Percentiles rank a stretch among this genome's conserved stretches.
Conservation (phyloP, 2,329 filamentous ascomycete genomes). For the Zymoseptoria tritici region DNA sequence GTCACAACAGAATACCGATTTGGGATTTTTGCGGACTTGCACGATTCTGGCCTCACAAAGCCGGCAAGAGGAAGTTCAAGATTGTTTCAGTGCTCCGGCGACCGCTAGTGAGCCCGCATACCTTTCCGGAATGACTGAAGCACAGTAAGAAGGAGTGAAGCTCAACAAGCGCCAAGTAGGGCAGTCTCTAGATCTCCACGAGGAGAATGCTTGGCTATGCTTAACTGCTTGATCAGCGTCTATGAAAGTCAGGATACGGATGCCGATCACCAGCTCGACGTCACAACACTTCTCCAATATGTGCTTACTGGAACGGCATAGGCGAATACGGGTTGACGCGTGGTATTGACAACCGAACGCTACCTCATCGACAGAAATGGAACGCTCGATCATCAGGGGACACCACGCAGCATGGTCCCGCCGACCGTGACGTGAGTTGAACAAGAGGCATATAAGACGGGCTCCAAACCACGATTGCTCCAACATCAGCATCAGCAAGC, state of each 20-base stretch:
- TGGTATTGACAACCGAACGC: not conserved
- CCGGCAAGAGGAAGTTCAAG: not conserved
- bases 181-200: no score
- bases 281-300: not conserved
- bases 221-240: not conserved
- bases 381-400: not conserved
- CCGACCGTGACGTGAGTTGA: not conserved
- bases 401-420: not conserved
- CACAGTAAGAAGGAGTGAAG: not conserved
- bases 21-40: not conserved
- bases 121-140: not conserved
- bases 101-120: not conserved
- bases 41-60: not conserved
- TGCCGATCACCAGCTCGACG: not conserved
- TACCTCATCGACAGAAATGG: not conserved
- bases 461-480: not conserved
- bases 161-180: not conserved
- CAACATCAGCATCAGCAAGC: no score
- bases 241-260: not conserved
- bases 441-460: not conserved
- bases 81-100: not conserved
- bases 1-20: not conserved
- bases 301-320: not conserved
- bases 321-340: not conserved
- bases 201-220: not conserved